Conservation (phyloP, 1,139 yeast genomes). For the Kodamaea anthophila region DNA sequence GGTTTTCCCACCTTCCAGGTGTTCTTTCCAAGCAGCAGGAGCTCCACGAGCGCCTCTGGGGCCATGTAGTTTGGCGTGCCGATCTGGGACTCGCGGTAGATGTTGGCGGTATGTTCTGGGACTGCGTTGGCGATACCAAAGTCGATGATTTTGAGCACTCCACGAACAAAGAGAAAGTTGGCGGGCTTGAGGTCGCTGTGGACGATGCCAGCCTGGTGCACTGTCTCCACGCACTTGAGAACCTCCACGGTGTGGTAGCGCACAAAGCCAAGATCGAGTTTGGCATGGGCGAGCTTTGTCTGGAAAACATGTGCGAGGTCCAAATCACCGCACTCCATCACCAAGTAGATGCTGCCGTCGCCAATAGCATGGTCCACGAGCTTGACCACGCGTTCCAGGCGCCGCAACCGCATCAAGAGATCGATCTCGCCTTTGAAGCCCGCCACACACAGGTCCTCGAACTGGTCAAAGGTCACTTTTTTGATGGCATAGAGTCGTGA, state of each 20-base stretch:
- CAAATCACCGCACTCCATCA: conserved; percentile 95
- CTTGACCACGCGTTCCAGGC: conserved; percentile 70
- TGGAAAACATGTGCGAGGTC: conserved; percentile 82
- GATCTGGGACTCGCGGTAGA: conserved; percentile 84
- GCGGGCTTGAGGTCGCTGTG: conserved; percentile 97
- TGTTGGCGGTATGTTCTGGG: conserved; percentile 86
- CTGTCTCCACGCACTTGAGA: conserved; percentile 78
- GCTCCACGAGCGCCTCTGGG: conserved; percentile 83
- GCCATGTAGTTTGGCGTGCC: conserved; percentile 99
- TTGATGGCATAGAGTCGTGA: conserved; percentile 72
- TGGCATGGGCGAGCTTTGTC: conserved; percentile 33
- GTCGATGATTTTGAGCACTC: conserved; percentile 81
- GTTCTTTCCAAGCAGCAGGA: conserved; percentile 33
- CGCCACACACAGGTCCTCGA: conserved; percentile 63
- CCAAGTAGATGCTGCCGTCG: conserved; percentile 58
- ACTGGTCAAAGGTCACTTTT: conserved; percentile 73
- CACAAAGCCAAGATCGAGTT: conserved; percentile 69
- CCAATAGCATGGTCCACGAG: conserved; percentile 69
- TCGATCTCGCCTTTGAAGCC: conserved; percentile 92
- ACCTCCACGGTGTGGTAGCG: conserved; percentile 77
- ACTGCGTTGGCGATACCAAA: conserved; percentile 95
- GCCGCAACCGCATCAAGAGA: conserved; percentile 53
- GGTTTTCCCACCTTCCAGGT: conserved; percentile 93
- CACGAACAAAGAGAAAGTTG: conserved; percentile 81
- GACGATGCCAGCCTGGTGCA: conserved; percentile 82